Evolutionary conservation across 768 basidiomycete species (phyloP), one percentile per base, ranked within the genome.

Genomic region (Mrakia gelida): DNA sequence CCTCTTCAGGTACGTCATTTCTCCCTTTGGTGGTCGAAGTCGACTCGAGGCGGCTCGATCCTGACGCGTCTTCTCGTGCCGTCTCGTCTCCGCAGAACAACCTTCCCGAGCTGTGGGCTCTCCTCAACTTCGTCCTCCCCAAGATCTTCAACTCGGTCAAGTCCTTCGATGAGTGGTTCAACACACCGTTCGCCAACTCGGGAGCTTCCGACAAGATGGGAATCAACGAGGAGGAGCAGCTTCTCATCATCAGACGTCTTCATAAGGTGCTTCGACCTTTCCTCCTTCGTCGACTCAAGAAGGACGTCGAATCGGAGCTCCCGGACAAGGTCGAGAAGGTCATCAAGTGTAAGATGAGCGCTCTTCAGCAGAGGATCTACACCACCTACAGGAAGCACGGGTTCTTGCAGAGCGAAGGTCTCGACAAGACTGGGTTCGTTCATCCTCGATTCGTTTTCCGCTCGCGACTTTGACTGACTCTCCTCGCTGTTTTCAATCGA

Each of bases 131-230:
- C 78, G 85, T 83, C 41, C 88, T 94, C 8, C 94, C 94, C 21
- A 94, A 93, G 85, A 90, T 98, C 83, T 98, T 99, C 88, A 98
- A 98, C 86, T 98, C 96, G 0, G 95, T 97, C 79, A 96, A 98
- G 84, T 96, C 95, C 30, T 98, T 99, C 84, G 97, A 98, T 82
- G 97, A 98, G 83, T 99, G 97, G 97, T 99, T 98, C 88, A 98
- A 98, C 86, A 97, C 96, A 1, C 97, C 97, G 0, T 99, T 99
- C 81, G 96, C 97, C 79, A 98, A 94, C 85, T 94, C 95, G n/a
- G 96, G 96, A 43, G 92, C 93, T 0, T 80, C 81, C 56, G 97
- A 99, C 86, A 97, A 96, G 89, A 96, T 98, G 83, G 95, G 97
- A 87, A 85, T 98, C 86, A 97, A 96, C 86, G 97, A 99, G 92